A percentile compares a stretch with the other conserved stretches of the same genome.
Evolutionary conservation across 1,284 basidiomycete genomes (phyloP).

Genomic region (Exobasidium cylindrosporum): DNA sequence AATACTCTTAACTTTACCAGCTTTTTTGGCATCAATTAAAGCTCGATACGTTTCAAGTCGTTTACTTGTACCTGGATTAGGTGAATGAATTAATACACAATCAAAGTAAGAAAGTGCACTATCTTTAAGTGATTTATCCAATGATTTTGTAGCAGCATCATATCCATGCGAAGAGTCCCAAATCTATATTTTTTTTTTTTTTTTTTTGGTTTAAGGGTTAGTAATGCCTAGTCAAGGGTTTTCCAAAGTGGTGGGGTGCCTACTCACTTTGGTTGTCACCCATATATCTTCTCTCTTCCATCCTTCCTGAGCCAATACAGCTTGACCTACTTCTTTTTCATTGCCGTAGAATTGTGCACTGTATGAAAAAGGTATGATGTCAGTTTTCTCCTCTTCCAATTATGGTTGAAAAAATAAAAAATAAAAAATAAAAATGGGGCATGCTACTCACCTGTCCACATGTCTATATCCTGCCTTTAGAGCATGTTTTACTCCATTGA

Average conservation of each 20-base stretch:
- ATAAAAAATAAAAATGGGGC: not conserved
- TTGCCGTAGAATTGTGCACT: conserved; percentile 70
- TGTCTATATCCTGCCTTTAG: conserved; percentile 10
- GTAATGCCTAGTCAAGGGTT: too few relatives aligned
- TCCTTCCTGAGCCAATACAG: conserved; percentile 59
- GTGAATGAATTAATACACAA: conserved; percentile 47
- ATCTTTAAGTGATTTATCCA: conserved; percentile 20
- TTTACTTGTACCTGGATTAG: conserved; percentile 35
- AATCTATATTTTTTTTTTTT: too few relatives aligned
- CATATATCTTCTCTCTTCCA: conserved; percentile 62
- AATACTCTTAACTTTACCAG: conserved; percentile 24
- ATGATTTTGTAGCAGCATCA: conserved; percentile 21
- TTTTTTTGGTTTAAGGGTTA: too few relatives aligned
- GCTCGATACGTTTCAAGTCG: conserved; percentile 40
- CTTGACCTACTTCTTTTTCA: conserved; percentile 65
- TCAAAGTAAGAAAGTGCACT: conserved; percentile 37
- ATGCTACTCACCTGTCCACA: too few relatives aligned
- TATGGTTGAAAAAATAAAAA: conserved; percentile 15
- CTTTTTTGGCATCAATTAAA: conserved; percentile 31
- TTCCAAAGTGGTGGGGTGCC: too few relatives aligned
- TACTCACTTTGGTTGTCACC: conserved; percentile 59
- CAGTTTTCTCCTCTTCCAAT: too few relatives aligned
- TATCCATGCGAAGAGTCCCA: conserved; percentile 25
- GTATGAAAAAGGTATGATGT: too few relatives aligned
- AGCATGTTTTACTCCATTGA: not conserved